Percentiles rank a stretch among this genome's conserved stretches.
phyloP scores from a whole-genome alignment of 1,284 basidiomycete species.

The Ustilago lituana region DNA sequence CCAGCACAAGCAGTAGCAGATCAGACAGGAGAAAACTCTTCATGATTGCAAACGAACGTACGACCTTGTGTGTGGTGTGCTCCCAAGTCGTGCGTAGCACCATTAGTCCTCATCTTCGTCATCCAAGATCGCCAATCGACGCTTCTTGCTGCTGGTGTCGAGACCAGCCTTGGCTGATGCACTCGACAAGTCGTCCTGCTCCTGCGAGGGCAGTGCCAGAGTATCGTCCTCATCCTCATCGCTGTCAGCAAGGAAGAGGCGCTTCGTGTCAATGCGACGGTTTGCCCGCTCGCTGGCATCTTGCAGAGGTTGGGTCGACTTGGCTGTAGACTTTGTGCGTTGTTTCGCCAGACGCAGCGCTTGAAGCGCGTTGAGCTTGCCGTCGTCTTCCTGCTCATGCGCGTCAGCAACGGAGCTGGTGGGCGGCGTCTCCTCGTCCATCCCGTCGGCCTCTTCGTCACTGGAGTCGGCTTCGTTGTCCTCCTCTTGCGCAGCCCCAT shows the following conservation, averaged over 20 bases:
- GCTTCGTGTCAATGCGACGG: constrained; percentile 30
- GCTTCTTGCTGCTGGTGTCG: constrained; percentile 17
- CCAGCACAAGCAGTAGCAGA: too few species aligned
- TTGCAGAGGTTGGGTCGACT: constrained; percentile 15
- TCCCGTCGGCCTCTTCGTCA: constrained; percentile 10
- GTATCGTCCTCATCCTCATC: constrained; percentile 33
- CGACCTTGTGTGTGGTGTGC: too few species aligned
- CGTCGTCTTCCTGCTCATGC: constrained; percentile 16
- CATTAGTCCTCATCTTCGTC: constrained; percentile 27
- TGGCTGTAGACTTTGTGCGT: constrained; percentile 10
- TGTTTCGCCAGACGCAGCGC: constrained; percentile 33
- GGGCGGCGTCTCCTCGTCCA: constrained; percentile 29
- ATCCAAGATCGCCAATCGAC: constrained; percentile 31
- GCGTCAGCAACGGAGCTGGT: constrained; percentile 31
- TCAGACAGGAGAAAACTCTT: too few species aligned
- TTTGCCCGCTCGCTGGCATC: constrained; percentile 25
- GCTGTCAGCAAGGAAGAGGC: constrained; percentile 38
- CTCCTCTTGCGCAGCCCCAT: constrained; percentile 6
- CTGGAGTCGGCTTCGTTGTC: constrained; percentile 2
- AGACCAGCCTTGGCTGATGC: not conserved
- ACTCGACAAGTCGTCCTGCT: not conserved
- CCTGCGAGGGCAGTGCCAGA: constrained; percentile 20
- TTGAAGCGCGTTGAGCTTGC: constrained; percentile 22
- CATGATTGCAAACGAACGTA: too few species aligned
- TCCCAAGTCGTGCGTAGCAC: too few species aligned